Evolutionary conservation across 805 yeast genomes (phyloP), one percentile per base, ranked within the genome.

Genomic region (Nematodospora valgi): DNA sequence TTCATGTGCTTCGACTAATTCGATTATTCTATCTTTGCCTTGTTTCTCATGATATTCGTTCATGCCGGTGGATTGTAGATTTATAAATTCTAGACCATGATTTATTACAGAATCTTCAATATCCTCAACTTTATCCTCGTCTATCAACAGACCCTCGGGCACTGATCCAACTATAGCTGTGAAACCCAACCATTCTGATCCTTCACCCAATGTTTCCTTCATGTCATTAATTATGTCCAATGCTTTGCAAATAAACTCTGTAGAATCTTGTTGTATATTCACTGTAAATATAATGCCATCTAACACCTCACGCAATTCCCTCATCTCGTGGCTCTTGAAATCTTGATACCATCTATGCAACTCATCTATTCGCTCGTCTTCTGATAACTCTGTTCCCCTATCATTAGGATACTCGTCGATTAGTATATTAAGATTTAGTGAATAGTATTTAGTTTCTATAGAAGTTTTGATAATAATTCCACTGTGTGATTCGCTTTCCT

Each of bases 281-380:
- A 73, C 23, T 1, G 75, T 65, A 39, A 72, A 53, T 3, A 74
- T 51, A 8, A 73, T 19, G 1, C 80, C 80, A 27, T 68, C 72
- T 3, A 75, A 27, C 1, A 49, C 68, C 14, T 68, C 73, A 17
- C 80, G 51, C 22, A 75, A 47, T 35, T 72, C 79, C 16, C 39
- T 45, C 38, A 51, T 58, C 24, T 72, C 76, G 0, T 46, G 56
- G 1, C 52, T 35, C 7, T 27, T 10, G 38, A 75, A 66, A 39
- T 74, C 78, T 0, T 44, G 31, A 24, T 39, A 38, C 76, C 79
- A 74, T 3, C 45, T 44, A 4, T 46, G 43, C 4, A 70, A 48
- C 6, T 43, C 43, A 3, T 37, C 32, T 3, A 48, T 38, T 23
- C 52, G 39, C 3, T 45, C 46, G 1, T 19, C 29, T 0, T 23